Conservation (phyloP, 1,284 basidiomycete species). For the Golubevia pallescens region DNA sequence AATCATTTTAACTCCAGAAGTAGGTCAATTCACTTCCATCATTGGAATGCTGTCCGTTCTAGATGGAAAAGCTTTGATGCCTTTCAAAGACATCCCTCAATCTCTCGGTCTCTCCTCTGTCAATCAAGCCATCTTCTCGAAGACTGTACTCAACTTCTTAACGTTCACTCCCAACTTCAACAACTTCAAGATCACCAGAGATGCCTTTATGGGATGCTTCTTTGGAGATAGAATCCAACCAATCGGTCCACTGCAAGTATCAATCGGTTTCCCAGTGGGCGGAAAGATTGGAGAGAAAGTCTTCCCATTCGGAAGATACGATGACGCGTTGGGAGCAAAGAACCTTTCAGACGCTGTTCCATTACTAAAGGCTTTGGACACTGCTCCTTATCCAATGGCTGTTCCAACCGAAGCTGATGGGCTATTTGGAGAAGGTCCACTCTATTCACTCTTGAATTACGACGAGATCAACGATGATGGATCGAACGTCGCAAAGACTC, state of each 20-base stretch:
- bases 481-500: constrained; percentile 8
- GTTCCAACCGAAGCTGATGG: constrained; percentile 3
- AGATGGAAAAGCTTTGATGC: neutral
- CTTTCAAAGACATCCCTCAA: constrained; percentile 2
- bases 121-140: constrained; percentile 5
- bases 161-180: neutral
- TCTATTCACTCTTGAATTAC: constrained; percentile 11
- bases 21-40: neutral
- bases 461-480: constrained; percentile 11
- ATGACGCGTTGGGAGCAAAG: neutral
- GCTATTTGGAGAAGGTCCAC: constrained; percentile 4
- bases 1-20: constrained; percentile 9
- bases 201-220: constrained; percentile 5
- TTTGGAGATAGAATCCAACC: constrained; percentile 7
- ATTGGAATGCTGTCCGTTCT: neutral
- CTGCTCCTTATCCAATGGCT: constrained; percentile 4
- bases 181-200: constrained; percentile 7
- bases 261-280: constrained; percentile 6
- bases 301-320: constrained; percentile 1
- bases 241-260: constrained; percentile 10
- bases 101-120: neutral
- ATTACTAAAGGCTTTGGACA: neutral
- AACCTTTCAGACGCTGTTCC: neutral
- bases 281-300: constrained; percentile 2
- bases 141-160: neutral